Evolutionary conservation across 768 basidiomycete species (phyloP).

Genomic region (Favolaschia claudopus): DNA sequence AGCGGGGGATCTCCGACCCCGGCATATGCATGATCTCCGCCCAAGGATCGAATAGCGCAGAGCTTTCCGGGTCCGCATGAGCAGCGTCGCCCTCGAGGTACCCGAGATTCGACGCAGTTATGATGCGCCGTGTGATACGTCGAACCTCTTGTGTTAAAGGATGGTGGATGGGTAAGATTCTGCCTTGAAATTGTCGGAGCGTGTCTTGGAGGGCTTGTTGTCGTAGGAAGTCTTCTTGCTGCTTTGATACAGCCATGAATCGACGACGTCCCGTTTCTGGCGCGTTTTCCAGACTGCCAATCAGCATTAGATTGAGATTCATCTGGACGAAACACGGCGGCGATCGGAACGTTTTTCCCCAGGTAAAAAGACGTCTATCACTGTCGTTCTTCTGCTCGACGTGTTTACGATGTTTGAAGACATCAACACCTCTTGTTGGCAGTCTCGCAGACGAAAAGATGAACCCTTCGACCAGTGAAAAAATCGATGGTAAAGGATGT

Average conservation of each 20-base stretch:
- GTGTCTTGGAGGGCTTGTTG: constrained; percentile 50
- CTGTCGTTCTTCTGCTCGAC: too few species aligned
- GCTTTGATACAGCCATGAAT: constrained; percentile 66
- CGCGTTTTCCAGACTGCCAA: constrained; percentile 79
- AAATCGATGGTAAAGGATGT: too few species aligned
- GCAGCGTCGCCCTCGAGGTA: constrained; percentile 49
- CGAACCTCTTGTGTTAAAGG: constrained; percentile 73
- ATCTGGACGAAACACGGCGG: too few species aligned
- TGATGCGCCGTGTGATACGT: constrained; percentile 70
- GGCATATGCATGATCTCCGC: too few species aligned
- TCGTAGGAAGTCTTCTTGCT: constrained; percentile 46
- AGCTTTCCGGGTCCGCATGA: constrained; percentile 33
- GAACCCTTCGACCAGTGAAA: too few species aligned
- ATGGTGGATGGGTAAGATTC: constrained; percentile 72
- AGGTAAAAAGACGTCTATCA: too few species aligned
- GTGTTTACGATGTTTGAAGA: too few species aligned
- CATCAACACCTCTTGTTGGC: too few species aligned
- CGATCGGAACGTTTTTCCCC: too few species aligned
- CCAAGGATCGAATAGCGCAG: constrained; percentile 41
- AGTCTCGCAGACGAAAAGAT: too few species aligned
- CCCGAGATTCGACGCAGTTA: constrained; percentile 78
- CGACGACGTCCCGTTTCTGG: constrained; percentile 88
- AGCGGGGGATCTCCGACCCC: constrained; percentile 10
- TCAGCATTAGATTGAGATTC: neutral
- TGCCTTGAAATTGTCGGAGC: constrained; percentile 56